phyloP scores from a whole-genome alignment of 805 yeast species.

The Yarrowia keelungensis region DNA sequence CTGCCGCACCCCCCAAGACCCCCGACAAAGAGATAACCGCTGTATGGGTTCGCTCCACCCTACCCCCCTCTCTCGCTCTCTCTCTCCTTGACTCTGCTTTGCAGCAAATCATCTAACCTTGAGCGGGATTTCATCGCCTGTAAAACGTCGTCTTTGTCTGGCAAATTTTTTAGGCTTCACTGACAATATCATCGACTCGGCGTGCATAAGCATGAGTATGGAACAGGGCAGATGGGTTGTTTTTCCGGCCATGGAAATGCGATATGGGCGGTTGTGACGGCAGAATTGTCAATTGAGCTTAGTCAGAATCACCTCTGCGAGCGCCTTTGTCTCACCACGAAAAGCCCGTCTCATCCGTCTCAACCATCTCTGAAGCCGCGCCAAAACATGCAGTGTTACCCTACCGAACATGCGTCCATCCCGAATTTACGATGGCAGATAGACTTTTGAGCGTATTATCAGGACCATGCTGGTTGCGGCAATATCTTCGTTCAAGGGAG shows the following conservation, averaged over 20 bases:
- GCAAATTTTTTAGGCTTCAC: slow-evolving; percentile 29
- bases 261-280: neutral
- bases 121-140: slow-evolving; percentile 38
- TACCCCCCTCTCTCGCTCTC: neutral
- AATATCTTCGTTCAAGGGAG: slow-evolving; percentile 29
- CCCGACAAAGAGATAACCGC: no score
- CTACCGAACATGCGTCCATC: slow-evolving; percentile 15
- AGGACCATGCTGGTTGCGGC: slow-evolving; percentile 35
- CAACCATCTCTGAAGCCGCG: slow-evolving; percentile 25
- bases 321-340: neutral
- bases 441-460: slow-evolving; percentile 36
- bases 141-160: slow-evolving; percentile 19
- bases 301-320: no score
- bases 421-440: slow-evolving; percentile 34
- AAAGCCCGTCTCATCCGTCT: neutral
- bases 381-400: slow-evolving; percentile 38
- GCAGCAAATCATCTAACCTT: slow-evolving; percentile 37
- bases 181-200: slow-evolving; percentile 35
- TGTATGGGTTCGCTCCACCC: neutral
- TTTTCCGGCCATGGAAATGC: neutral
- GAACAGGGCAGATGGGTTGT: slow-evolving; percentile 25
- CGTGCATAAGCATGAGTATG: slow-evolving; percentile 36
- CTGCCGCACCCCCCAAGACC: no score
- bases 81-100: slow-evolving; percentile 8
- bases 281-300: no score